Base-by-base conservation (phyloP, 768 basidiomycete genomes). In the Pisolithus tinctorius region DNA sequence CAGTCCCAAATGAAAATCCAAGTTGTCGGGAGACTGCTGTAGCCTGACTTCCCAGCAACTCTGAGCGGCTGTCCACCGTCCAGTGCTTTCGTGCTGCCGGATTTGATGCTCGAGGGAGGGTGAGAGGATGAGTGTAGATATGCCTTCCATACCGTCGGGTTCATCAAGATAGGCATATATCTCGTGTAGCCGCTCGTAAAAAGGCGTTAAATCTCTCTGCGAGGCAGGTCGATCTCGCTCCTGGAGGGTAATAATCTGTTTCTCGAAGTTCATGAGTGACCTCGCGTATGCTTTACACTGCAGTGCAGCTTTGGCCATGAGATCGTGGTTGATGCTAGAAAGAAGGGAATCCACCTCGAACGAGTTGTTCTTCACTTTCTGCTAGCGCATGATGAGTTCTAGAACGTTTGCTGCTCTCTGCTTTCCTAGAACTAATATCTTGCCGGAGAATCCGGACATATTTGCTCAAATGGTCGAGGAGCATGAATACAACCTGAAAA, bases 81-180 rank as follows among this genome's bases (percentile, higher is more conserved):
- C 96, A 2, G 89, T 95, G 57, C 88, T 94, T 67, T 99, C 96
- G 60, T 99, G 96, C 62, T 98, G 89, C 40, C 96, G 84, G 54
- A 99, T 98, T 66, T 96, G 93, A 67, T 96, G 92, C 57, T 97
- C 91, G 44, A 98, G 67, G 3, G 90, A 89, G 0, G 96, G 96
- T 0, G 88, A 82, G 11, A 97, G 70, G 50, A 98, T 88, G 58
- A 88, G 71, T 6, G 88, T 83, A 0, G 96, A 96, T 30, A 98
- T 79, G 0, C 96, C 96, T 70, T 97, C 94, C 96, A 99, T 99
- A 14, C 96, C 96, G 69, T 99, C 96, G 0, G 96, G 96, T 66
- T 99, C 93, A 64, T 99, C 93, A 6, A 99, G 75, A 51, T 93
- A 82, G 11, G 95, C 86, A 66, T 99, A 99, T 54, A 98, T 94